Evolutionary conservation across 2,329 filamentous ascomycete species (phyloP), one percentile per base, ranked within the genome.

Genomic region (Fonsecaea nubica): DNA sequence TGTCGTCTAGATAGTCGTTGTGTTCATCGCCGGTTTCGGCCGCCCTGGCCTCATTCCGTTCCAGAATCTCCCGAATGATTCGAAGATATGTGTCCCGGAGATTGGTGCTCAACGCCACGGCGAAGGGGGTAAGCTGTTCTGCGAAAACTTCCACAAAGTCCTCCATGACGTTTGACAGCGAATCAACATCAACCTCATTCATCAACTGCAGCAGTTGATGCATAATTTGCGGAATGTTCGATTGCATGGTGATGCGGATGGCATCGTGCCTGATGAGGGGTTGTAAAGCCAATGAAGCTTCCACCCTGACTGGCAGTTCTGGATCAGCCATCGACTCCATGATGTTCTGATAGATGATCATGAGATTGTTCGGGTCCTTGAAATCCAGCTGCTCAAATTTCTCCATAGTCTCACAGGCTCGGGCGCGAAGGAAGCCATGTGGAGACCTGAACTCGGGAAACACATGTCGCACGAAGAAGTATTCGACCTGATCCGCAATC

Each of bases 61-160:
- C 93, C 53, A 99, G 82, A 53, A 99, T 86, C 76, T 98, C 94
- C 48, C 92, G 87, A 56, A 99, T 90, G 71, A 99, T 97, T 64
- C 95, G 88, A 72, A 99, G 85, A 75, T 99, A 99, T 0, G 95
- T 99, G 75, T 99, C 95, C 52, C 94, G 90, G 56, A 99, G 84
- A 80, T 99, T 95, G 80, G 98, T 93, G 75, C 93, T 97, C 3
- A 99, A 84, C 4, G 95, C 95, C 36, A 99, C 94, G 10, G 95
- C 95, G 75, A 99, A 99, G 2, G 95, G 95, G 5, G 95, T 98
- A 55, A 99, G 86, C 77, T 99, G 95, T 2, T 92, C 87, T n/a
- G 95, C 94, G 76, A 99, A 99, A 2, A 98, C 93, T 79, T 99
- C 95, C 54, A 99, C 95, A 76, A 99, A 99, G 76, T 99, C 95